Conservation (phyloP, 345 rosid genomes). For the Euphorbia tirucalli region DNA sequence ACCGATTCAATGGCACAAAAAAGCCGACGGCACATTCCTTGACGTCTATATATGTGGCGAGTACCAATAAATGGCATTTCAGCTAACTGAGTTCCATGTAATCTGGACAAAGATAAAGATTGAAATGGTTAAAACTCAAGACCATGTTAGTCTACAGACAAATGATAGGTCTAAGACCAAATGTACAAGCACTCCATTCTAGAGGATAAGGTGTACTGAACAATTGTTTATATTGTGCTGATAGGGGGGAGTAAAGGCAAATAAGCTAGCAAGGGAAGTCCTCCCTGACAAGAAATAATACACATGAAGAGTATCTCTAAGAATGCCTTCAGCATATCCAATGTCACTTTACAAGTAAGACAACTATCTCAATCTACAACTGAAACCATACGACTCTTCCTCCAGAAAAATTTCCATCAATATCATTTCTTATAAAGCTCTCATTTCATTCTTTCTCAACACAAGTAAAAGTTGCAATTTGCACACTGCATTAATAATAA, state of each 20-base stretch:
- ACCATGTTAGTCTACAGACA: not conserved
- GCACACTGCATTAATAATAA: not conserved
- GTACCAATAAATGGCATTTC: conserved; percentile 41
- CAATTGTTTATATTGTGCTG: not conserved
- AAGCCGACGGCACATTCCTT: conserved; percentile 38
- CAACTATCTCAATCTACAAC: not conserved
- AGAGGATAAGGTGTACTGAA: not conserved
- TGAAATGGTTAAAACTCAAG: conserved; percentile 13
- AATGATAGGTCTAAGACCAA: not conserved
- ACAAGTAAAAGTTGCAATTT: not conserved
- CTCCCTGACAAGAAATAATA: no score
- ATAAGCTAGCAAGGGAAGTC: not conserved
- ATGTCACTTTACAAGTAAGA: not conserved
- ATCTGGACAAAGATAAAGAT: conserved; percentile 4
- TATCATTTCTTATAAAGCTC: not conserved
- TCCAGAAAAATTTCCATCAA: not conserved
- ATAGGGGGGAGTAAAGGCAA: conserved; percentile 1
- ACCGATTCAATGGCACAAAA: conserved; percentile 30
- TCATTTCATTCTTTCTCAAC: not conserved
- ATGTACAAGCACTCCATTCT: not conserved
- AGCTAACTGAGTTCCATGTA: conserved; percentile 31
- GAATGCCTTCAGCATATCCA: not conserved
- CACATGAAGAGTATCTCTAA: no score
- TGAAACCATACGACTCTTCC: not conserved
- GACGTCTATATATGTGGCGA: conserved; percentile 34